These are phyloP conservation scores for Cryptosporidium meleagridis DNA, from an alignment of 169 alveolate species.

Conservation along the genomic window DNA sequence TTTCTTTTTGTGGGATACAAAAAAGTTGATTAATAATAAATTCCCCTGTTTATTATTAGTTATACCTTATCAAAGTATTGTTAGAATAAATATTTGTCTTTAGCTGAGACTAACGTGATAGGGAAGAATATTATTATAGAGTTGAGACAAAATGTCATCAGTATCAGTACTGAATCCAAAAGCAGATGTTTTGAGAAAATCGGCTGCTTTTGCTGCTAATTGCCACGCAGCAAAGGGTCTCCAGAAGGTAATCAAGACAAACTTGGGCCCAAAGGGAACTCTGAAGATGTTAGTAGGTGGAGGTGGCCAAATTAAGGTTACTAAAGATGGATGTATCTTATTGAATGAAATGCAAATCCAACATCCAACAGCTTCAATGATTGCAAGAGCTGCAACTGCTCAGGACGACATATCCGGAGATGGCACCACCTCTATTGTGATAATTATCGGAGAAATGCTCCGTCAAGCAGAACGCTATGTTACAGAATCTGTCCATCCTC, in stretches of 20 bases:
- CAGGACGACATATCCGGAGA: constrained; percentile 99
- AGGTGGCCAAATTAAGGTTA: constrained; percentile 93
- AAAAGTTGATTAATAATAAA: constrained; percentile 7
- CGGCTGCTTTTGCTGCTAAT: constrained; percentile 96
- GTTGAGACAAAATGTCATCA: constrained; percentile 45
- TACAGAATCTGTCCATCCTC: constrained; percentile 96
- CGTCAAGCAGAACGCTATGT: constrained; percentile 87
- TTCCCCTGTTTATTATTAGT: background rate
- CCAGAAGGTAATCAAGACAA: constrained; percentile 94
- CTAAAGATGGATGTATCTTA: constrained; percentile 97
- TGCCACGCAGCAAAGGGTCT: constrained; percentile 97
- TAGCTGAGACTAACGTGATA: background rate
- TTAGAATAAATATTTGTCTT: background rate
- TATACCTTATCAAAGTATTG: background rate
- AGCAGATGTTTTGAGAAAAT: constrained; percentile 95
- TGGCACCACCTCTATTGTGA: constrained; percentile 97
- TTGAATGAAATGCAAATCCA: constrained; percentile 98
- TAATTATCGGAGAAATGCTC: constrained; percentile 94
- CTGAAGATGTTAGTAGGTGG: constrained; percentile 98
- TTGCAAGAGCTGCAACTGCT: constrained; percentile 98
- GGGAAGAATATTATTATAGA: background rate
- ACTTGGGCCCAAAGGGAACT: constrained; percentile 99
- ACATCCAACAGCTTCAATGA: constrained; percentile 99
- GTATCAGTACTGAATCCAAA: constrained; percentile 89
- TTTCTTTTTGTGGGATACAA: constrained; percentile 38